Evolutionary conservation across 257 asterid species (phyloP), one percentile per base, ranked within the genome.

Genomic region (Hygrophila difformis): DNA sequence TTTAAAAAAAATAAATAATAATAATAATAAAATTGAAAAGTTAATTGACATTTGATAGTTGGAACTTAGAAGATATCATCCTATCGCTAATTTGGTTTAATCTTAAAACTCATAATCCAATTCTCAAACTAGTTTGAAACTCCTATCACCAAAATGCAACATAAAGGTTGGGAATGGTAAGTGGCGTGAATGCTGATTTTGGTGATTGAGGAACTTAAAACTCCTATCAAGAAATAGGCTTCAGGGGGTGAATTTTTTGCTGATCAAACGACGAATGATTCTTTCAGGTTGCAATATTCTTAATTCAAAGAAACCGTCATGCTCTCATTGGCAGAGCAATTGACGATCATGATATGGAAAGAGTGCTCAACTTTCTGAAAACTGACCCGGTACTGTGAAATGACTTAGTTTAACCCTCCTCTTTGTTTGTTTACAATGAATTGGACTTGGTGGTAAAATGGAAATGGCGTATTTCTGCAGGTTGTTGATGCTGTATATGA

Each of bases 241-340:
- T n/a, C n/a, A n/a, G n/a, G n/a, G n/a, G n/a, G n/a, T n/a, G n/a
- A n/a, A n/a, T n/a, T n/a, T n/a, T n/a, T n/a, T n/a, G n/a, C n/a
- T n/a, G n/a, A n/a, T n/a, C n/a, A n/a, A n/a, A n/a, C n/a, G n/a
- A n/a, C n/a, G n/a, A n/a, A n/a, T n/a, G n/a, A n/a, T n/a, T 55
- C 17, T 56, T 68, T 76, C 83, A 88, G 94, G 94, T 88, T 2
- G 97, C 93, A 23, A 78, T 88, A 75, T 88, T 89, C 68, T 73
- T 89, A 59, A 89, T 89, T 67, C 97, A 89, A 67, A 81, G 97
- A 81, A 88, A 89, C 64, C 96, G 97, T 3, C 97, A 84, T 71
- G 94, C 94, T 60, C 66, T 81, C 77, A 84, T 88, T 73, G 94
- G 95, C 49, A 71, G 97, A 69, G 97, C 97, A 61, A 89, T 89